Evolutionary conservation across 2,329 filamentous ascomycete genomes (phyloP).

Genomic region (Furcasterigmium sp.): DNA sequence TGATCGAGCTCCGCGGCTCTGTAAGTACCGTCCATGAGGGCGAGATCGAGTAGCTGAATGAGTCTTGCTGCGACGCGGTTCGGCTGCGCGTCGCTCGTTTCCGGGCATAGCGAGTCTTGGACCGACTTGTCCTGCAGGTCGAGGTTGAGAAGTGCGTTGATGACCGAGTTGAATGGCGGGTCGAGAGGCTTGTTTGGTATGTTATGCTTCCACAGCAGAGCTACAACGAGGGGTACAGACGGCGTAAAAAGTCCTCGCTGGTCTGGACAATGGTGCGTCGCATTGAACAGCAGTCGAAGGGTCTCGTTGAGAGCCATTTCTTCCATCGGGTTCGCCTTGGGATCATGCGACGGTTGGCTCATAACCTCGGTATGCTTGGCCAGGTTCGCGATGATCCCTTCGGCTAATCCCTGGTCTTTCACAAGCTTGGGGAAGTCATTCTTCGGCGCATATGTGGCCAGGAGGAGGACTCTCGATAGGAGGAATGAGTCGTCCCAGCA

Average conservation of each 20-base stretch:
- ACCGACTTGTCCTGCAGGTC: slow-evolving; percentile 55
- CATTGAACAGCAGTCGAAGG: slow-evolving; percentile 83
- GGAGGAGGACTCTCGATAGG: slow-evolving; percentile 69
- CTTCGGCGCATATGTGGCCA: slow-evolving; percentile 73
- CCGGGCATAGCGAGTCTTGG: slow-evolving; percentile 60
- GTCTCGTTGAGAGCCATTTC: slow-evolving; percentile 80
- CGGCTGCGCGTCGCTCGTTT: slow-evolving; percentile 37
- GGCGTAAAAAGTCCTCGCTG: slow-evolving; percentile 57
- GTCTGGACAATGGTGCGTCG: slow-evolving; percentile 68
- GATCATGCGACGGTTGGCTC: neutral
- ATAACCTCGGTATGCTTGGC: slow-evolving; percentile 56
- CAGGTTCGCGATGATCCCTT: slow-evolving; percentile 66
- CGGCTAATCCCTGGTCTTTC: slow-evolving; percentile 59
- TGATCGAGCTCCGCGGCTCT: slow-evolving; percentile 66
- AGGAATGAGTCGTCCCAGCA: slow-evolving; percentile 84
- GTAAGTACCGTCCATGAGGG: slow-evolving; percentile 52
- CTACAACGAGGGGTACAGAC: slow-evolving; percentile 64
- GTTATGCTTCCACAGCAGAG: slow-evolving; percentile 58
- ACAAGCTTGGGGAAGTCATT: slow-evolving; percentile 62
- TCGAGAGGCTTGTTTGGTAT: slow-evolving; percentile 64
- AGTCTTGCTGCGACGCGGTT: slow-evolving; percentile 59
- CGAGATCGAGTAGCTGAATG: slow-evolving; percentile 63
- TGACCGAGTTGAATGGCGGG: slow-evolving; percentile 61
- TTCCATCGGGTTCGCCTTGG: slow-evolving; percentile 49
- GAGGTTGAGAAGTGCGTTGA: slow-evolving; percentile 80